Evolutionary conservation across 2,329 filamentous ascomycete genomes (phyloP).

Genomic region (Cordyceps fumosorosea): DNA sequence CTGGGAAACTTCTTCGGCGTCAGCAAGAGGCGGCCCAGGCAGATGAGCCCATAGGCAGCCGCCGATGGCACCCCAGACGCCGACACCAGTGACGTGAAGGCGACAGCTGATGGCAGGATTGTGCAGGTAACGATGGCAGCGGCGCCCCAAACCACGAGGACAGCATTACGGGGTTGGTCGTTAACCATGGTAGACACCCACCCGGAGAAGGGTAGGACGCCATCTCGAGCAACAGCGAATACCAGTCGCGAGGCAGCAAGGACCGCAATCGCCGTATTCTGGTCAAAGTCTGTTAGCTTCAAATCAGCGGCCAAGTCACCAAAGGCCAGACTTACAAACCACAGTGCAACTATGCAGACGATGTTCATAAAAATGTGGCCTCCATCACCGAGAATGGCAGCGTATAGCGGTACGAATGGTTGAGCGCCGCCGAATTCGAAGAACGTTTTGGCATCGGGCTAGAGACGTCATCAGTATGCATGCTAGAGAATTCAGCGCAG

Average conservation of each 20-base stretch:
- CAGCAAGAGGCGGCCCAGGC: slow-evolving; percentile 38
- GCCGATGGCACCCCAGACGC: slow-evolving; percentile 46
- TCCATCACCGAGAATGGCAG: slow-evolving; percentile 46
- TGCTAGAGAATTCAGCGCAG: background rate
- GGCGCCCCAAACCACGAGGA: slow-evolving; percentile 51
- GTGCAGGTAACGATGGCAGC: slow-evolving; percentile 51
- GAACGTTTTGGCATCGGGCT: slow-evolving; percentile 45
- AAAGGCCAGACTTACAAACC: slow-evolving; percentile 37
- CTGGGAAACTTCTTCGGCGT: slow-evolving; percentile 42
- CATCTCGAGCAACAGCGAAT: slow-evolving; percentile 56
- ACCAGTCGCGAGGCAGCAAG: slow-evolving; percentile 55
- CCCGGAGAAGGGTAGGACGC: slow-evolving; percentile 50
- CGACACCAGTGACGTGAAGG: slow-evolving; percentile 48
- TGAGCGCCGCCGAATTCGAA: slow-evolving; percentile 49
- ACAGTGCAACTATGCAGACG: slow-evolving; percentile 43
- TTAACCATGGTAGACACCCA: slow-evolving; percentile 50
- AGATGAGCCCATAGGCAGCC: slow-evolving; percentile 46
- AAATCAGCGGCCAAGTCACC: background rate
- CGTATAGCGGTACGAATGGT: slow-evolving; percentile 53
- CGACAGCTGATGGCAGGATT: slow-evolving; percentile 47
- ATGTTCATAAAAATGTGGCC: slow-evolving; percentile 57
- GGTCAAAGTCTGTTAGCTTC: background rate
- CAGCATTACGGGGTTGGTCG: slow-evolving; percentile 53
- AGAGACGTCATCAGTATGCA: background rate
- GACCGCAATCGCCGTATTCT: slow-evolving; percentile 54